Base-by-base conservation (phyloP, 2,329 filamentous ascomycete species). In the Colletotrichum sp. region DNA sequence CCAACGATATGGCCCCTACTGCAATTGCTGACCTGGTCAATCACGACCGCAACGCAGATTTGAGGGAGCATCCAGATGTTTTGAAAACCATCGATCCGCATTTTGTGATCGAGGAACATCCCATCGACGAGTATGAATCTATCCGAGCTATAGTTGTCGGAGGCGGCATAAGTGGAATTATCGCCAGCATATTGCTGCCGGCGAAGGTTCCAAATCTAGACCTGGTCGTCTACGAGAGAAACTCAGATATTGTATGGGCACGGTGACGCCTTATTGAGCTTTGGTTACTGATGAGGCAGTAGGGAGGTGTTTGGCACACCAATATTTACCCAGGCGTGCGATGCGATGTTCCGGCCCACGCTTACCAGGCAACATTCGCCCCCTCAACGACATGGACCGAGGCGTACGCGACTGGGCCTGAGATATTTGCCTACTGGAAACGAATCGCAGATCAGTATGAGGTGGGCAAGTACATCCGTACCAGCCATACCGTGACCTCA, bases 231-330 rank as follows among this genome's bases (percentile, higher is more conserved):
- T 48, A 48, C 18, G 38, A 48, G 1, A 48, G 38, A 48, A 48
- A 48, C 18, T n/a, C 18, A n/a, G 38, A 48, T 48, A 48, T 48
- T 12, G 38, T 48, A 48, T n/a, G 38, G 3, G 12, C 38, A 43
- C 0, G 38, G 18, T 6, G 0, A n/a, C 38, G 0, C 18, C 9
- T 0, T 43, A 43, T n/a, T n/a, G 9, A 48, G 38, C 18, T n/a
- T 12, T n/a, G 9, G 9, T n/a, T 12, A 4, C 9, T 48, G 38
- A 48, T 12, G 18, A 48, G 18, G 9, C 9, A 48, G 9, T 48
- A 48, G 38, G 38, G 38, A 48, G 38, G 38, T 48, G 38, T 48
- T 4, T 48, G 38, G 38, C 5, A 48, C 18, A 48, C 38, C 38
- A 48, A 48, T n/a, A 7, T 48, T 10, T 48, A 48, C 5, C 38